Evolutionary conservation across 2,329 filamentous ascomycete species (phyloP).

Genomic region (Colletotrichum australisinense): DNA sequence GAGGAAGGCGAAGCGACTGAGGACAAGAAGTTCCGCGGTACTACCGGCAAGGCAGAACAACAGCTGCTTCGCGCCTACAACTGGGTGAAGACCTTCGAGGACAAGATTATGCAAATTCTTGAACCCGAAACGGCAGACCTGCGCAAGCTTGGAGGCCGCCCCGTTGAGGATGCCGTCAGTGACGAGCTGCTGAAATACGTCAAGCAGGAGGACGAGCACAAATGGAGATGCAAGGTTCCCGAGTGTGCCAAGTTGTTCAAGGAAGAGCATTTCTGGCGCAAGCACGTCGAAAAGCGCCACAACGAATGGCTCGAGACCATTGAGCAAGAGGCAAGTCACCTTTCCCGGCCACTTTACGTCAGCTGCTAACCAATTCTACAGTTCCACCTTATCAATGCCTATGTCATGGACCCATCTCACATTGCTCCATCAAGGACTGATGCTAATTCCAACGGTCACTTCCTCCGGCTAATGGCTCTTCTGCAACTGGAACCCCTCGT

Average conservation of each 20-base stretch:
- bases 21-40: conserved; percentile 79
- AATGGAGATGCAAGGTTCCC: conserved; percentile 95
- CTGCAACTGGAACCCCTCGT: conserved; percentile 85
- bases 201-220: conserved; percentile 97
- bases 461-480: conserved; percentile 81
- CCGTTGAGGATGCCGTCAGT: conserved; percentile 85
- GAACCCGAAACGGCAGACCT: conserved; percentile 91
- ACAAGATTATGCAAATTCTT: conserved; percentile 92
- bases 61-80: conserved; percentile 96
- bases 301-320: conserved; percentile 85
- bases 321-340: conserved; percentile 79
- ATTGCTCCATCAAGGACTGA: conserved; percentile 94
- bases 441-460: conserved; percentile 95
- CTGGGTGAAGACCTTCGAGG: conserved; percentile 98
- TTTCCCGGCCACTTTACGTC: neutral
- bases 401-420: conserved; percentile 93
- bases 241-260: conserved; percentile 98
- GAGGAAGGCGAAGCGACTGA: conserved; percentile 74
- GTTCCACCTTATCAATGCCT: conserved; percentile 92
- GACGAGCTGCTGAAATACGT: conserved; percentile 90
- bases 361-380: conserved; percentile 54
- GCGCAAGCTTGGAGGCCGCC: conserved; percentile 89
- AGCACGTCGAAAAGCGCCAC: conserved; percentile 97
- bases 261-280: conserved; percentile 95
- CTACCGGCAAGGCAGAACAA: conserved; percentile 83